phyloP scores from a whole-genome alignment of 306 rosid genomes.

The Fragaria iinumae region DNA sequence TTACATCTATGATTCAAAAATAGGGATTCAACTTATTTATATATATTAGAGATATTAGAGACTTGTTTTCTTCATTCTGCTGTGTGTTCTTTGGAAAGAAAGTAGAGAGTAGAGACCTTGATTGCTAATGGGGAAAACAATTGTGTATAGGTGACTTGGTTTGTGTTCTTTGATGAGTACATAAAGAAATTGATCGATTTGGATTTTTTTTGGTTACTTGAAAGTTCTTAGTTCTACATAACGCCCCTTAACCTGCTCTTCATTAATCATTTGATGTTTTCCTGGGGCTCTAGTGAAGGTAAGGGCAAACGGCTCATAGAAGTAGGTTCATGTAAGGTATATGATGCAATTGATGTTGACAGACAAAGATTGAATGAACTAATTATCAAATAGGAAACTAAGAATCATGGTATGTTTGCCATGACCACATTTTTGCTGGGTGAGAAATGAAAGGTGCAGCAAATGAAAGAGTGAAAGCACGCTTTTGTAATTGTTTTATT shows the following conservation, averaged over 20 bases:
- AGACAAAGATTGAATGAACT: neutral
- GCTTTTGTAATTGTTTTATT: neutral
- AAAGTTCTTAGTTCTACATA: neutral
- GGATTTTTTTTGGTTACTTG: neutral
- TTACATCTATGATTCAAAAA: neutral
- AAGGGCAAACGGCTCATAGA: neutral
- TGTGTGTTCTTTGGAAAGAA: constrained; percentile 14
- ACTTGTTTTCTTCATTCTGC: neutral
- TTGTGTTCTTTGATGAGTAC: neutral
- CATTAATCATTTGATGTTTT: neutral
- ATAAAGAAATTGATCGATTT: neutral
- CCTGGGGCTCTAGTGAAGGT: neutral
- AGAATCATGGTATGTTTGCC: neutral
- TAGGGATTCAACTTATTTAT: neutral
- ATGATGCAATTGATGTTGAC: neutral
- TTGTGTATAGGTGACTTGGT: neutral
- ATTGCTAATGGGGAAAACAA: neutral
- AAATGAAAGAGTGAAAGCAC: neutral
- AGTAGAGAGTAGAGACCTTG: neutral
- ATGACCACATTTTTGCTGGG: neutral
- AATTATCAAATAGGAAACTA: neutral
- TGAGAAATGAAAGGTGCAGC: constrained; percentile 5
- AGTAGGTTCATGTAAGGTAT: neutral
- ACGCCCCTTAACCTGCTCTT: neutral
- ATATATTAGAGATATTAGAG: neutral